These are phyloP conservation scores for Talaromyces piceae DNA, from an alignment of 2,329 filamentous ascomycete genomes.

Conservation along the genomic window DNA sequence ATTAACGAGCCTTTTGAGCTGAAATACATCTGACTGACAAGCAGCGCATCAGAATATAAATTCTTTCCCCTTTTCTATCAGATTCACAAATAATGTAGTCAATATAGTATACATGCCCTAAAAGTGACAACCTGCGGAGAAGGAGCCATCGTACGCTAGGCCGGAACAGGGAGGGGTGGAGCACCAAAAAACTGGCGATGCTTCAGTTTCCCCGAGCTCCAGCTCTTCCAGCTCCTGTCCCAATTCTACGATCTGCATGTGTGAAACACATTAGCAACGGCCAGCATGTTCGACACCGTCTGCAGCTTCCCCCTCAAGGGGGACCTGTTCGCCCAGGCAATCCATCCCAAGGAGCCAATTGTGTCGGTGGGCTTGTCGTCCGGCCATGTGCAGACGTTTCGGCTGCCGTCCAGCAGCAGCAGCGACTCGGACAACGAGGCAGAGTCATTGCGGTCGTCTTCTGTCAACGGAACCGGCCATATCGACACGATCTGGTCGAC, in stretches of 20 bases:
- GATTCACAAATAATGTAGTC: too few relatives aligned
- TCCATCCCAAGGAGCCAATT: constrained; percentile 78
- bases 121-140: too few relatives aligned
- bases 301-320: constrained; percentile 79
- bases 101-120: too few relatives aligned
- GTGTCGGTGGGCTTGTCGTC: constrained; percentile 77
- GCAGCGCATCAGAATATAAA: too few relatives aligned
- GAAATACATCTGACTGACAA: too few relatives aligned
- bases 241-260: neutral
- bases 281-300: constrained; percentile 75
- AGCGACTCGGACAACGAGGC: constrained; percentile 42
- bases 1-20: too few relatives aligned
- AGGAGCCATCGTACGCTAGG: neutral
- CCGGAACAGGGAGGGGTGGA: neutral
- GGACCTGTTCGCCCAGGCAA: constrained; percentile 80
- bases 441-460: constrained; percentile 39
- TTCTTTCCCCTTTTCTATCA: too few relatives aligned
- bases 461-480: constrained; percentile 54
- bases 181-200: neutral
- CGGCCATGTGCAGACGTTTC: constrained; percentile 79
- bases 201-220: too few relatives aligned
- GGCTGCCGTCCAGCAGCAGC: constrained; percentile 55
- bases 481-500: constrained; percentile 84
- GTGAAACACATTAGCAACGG: neutral
- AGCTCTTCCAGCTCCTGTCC: too few relatives aligned